A percentile compares a stretch with the other conserved stretches of the same genome.
Conservation (phyloP, 164 flowering plant genomes). For the Santalum album region DNA sequence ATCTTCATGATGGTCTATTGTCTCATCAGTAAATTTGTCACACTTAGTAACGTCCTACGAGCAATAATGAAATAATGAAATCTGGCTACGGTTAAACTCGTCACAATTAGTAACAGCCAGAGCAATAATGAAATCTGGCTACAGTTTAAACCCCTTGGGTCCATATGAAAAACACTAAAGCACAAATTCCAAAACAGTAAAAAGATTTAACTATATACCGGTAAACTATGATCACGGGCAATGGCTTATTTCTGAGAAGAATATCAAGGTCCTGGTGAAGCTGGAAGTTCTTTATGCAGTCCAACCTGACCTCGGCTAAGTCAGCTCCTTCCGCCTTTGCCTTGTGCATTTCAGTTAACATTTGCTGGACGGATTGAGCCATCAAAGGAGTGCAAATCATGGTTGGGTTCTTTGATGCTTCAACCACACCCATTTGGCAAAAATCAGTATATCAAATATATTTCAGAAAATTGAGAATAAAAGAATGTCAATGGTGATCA, state of each 20-base stretch:
- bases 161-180: no score
- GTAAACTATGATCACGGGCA: conserved; percentile 29
- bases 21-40: no score
- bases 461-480: not conserved
- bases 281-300: conserved; percentile 22
- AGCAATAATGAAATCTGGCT: not conserved
- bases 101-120: no score
- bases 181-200: not conserved
- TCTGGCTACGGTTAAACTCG: no score
- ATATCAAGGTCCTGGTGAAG: conserved; percentile 31
- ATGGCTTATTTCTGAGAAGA: conserved; percentile 23
- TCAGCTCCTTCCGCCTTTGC: conserved; percentile 56
- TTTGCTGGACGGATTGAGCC: conserved; percentile 36
- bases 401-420: conserved; percentile 16
- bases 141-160: not conserved
- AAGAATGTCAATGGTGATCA: not conserved
- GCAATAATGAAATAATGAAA: no score
- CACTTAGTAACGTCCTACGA: no score
- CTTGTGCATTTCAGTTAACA: conserved; percentile 33
- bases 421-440: conserved; percentile 15
- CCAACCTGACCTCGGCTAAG: conserved; percentile 51
- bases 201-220: conserved; percentile 17
- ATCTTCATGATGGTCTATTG: no score
- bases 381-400: conserved; percentile 46
- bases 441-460: not conserved